phyloP scores from a whole-genome alignment of 257 asterid genomes.

The Solanum pimpinellifolium region DNA sequence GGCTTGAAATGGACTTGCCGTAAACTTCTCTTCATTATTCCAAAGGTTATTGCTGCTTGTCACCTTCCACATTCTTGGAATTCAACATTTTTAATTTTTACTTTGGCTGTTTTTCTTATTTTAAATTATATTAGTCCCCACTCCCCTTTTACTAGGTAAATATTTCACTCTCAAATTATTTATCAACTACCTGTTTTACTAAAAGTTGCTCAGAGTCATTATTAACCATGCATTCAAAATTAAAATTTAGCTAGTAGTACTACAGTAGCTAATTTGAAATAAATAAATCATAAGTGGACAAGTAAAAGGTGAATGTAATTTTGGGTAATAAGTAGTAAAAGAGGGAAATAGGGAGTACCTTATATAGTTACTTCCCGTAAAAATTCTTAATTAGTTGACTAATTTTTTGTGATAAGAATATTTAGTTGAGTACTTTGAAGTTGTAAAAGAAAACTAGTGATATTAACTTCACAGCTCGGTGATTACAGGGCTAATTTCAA shows the following conservation, averaged over 20 bases:
- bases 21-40: not conserved
- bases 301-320: not conserved
- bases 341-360: not conserved
- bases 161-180: not conserved
- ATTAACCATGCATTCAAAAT: not conserved
- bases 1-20: not conserved
- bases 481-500: not conserved
- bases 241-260: not conserved
- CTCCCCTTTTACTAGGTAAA: not conserved
- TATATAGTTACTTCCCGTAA: not conserved
- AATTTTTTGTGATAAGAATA: no score
- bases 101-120: not conserved
- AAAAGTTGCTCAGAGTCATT: not conserved
- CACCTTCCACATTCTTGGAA: not conserved
- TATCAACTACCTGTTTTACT: not conserved
- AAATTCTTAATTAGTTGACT: not conserved
- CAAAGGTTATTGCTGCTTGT: not conserved
- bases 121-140: not conserved
- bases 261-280: not conserved
- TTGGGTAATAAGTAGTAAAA: not conserved
- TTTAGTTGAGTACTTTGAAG: no score
- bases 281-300: not conserved
- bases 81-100: not conserved
- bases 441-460: no score
- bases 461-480: not conserved